Evolutionary conservation across 1,139 yeast species (phyloP).

Genomic region (Wickerhamomyces sp.): DNA sequence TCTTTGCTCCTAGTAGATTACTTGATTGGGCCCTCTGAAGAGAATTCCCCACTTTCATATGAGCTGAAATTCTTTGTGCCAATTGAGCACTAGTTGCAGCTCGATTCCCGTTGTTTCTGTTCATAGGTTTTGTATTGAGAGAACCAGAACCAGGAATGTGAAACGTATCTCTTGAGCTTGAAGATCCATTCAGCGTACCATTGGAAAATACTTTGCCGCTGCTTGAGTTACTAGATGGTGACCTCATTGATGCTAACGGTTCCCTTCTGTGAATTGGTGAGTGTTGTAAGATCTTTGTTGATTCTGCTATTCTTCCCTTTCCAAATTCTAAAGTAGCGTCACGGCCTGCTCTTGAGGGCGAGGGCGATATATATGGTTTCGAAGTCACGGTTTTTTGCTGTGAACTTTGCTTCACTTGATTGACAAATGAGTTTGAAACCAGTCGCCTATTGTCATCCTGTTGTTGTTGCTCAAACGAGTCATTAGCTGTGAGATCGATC

Average conservation of each 20-base stretch:
- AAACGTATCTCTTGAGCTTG: constrained; percentile 7
- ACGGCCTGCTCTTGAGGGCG: background rate
- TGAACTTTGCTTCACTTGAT: constrained; percentile 18
- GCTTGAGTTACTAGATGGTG: background rate
- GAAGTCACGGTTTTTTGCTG: constrained; percentile 8
- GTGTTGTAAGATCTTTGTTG: constrained; percentile 16
- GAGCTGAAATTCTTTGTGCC: constrained; percentile 20
- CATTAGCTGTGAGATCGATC: constrained; percentile 17
- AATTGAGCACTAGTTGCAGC: constrained; percentile 18
- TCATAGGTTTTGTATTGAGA: background rate
- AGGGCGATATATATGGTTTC: constrained; percentile 3
- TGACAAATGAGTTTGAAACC: constrained; percentile 14
- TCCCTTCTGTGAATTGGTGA: constrained; percentile 6
- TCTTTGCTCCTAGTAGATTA: constrained; percentile 2
- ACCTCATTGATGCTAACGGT: background rate
- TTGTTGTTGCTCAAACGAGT: constrained; percentile 10
- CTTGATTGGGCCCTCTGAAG: constrained; percentile 6
- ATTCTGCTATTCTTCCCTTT: constrained; percentile 18
- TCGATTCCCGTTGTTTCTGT: constrained; percentile 5
- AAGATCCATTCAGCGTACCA: constrained; percentile 10
- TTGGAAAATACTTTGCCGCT: constrained; percentile 6
- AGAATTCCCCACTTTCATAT: constrained; percentile 20
- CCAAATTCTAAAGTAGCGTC: constrained; percentile 10
- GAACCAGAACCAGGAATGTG: constrained; percentile 1
- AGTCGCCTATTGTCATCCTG: constrained; percentile 3